These are phyloP conservation scores for Macrophomina pseudophaseolina DNA, from an alignment of 2,329 filamentous ascomycete species.

Conservation along the genomic window DNA sequence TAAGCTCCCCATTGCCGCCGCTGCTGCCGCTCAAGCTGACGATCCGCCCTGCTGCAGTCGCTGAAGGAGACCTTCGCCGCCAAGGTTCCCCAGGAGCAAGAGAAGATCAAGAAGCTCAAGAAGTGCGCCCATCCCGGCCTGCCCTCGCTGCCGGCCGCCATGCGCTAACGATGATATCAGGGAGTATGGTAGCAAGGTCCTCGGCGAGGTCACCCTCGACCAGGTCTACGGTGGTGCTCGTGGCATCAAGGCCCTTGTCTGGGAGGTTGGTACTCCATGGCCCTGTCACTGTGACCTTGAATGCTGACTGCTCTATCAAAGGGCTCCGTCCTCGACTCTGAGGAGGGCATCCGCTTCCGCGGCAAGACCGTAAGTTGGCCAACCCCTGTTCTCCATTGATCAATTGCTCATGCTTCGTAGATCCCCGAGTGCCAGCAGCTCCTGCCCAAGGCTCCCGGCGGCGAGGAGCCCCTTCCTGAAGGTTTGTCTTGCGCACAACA, in stretches of 20 bases:
- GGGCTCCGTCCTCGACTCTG: conserved; percentile 93
- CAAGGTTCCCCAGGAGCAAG: conserved; percentile 92
- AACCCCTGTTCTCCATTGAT: neutral
- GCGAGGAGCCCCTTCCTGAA: conserved; percentile 96
- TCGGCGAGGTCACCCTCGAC: conserved; percentile 98
- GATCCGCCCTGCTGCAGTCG: conserved; percentile 62
- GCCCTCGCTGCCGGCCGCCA: conserved; percentile 28
- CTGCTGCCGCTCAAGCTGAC: conserved; percentile 20
- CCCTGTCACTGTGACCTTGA: conserved; percentile 5
- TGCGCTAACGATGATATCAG: conserved; percentile 55
- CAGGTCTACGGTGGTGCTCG: conserved; percentile 99
- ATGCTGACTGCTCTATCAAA: conserved; percentile 35
- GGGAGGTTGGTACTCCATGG: conserved; percentile 68
- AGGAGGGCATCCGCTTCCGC: conserved; percentile 99
- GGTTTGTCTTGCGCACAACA: conserved; percentile 54
- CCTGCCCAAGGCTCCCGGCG: conserved; percentile 95
- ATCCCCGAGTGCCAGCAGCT: conserved; percentile 98
- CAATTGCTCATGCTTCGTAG: conserved; percentile 44
- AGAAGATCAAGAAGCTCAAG: conserved; percentile 98
- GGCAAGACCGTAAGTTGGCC: conserved; percentile 76
- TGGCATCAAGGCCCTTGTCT: conserved; percentile 97
- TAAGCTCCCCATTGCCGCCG: conserved; percentile 50
- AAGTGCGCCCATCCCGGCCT: conserved; percentile 67
- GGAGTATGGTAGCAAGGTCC: conserved; percentile 91
- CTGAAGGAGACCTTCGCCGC: conserved; percentile 98